Base-by-base conservation (phyloP, 1,284 basidiomycete genomes). In the Athelia psychrophila region DNA sequence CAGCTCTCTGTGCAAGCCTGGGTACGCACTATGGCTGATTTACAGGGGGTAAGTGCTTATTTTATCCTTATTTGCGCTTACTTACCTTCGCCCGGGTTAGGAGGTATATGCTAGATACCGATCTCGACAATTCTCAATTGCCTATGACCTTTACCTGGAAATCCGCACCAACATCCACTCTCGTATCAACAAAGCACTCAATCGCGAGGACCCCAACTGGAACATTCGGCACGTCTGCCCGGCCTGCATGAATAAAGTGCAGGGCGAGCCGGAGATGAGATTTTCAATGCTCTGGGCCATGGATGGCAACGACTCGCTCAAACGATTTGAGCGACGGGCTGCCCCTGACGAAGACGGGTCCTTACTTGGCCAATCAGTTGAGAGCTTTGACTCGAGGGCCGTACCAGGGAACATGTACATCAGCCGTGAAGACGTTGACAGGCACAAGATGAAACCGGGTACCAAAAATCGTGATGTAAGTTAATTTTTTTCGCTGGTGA, bases 1-100 rank as follows among this genome's bases (percentile, higher is more conserved):
- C 51, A 49, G 0, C 36, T 58, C 1, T 49, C 50, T 1, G 48
- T 60, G 1, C 53, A 62, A 24, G 44, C 50, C 5, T 62, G 54
- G 46, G 42, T 56, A 23, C 53, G 53, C 22, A 52, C 51, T 8
- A 38, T 58, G 0, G 53, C 35, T n/a, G 53, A 62, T 23, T 45
- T 59, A 0, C 59, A 60, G 19, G 18, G 3, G 16, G 47, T 22
- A 45, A 54, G 22, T 13, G 6, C 27, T 13, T 30, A 30, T 30
- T 13, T 30, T 30, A 30, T 52, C 16, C 57, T 60, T 6, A 40
- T 51, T 47, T 38, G 53, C 45, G 6, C 47, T 47, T 42, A 51
- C 10, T 16, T 10, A 51, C 33, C 10, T 44, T 45, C 2, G 46
- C 47, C 27, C 12, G 13, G 20, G 33, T 3, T 32, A 56, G 55